Evolutionary conservation across 257 asterid genomes (phyloP).

Genomic region (Solanum lignicaule): DNA sequence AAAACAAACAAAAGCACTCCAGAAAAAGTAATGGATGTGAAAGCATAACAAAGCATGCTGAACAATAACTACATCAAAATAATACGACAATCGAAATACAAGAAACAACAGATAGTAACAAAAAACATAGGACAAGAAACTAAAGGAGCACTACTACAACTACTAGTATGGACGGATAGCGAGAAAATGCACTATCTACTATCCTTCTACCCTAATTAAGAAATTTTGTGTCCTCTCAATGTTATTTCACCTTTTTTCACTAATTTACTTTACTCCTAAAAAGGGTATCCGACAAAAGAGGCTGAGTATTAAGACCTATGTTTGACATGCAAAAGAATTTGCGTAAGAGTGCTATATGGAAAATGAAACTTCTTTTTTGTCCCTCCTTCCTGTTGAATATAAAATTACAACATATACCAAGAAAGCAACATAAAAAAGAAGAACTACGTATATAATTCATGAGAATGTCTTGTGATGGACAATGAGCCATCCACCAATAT

Average conservation of each 20-base stretch:
- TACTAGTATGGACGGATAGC: not conserved
- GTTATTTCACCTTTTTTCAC: not conserved
- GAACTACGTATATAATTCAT: not conserved
- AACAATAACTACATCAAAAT: not conserved
- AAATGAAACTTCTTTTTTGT: not conserved
- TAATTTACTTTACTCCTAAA: not conserved
- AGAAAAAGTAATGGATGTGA: not conserved
- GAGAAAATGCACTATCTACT: not conserved
- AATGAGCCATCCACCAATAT: not conserved
- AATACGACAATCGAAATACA: not conserved
- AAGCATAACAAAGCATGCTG: not conserved
- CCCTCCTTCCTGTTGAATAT: not conserved
- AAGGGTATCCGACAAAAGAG: not conserved
- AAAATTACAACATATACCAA: not conserved
- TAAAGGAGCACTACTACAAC: not conserved
- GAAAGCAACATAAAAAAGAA: not conserved
- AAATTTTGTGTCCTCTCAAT: not conserved
- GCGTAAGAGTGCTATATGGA: not conserved
- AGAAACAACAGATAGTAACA: not conserved
- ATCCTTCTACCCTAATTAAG: not conserved
- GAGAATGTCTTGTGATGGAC: not conserved
- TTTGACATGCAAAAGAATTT: not conserved
- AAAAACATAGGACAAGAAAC: not conserved
- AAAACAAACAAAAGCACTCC: not conserved
- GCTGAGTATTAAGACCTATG: not conserved